A percentile compares a stretch with the other conserved stretches of the same genome.
Evolutionary conservation across 148 eudicot species (phyloP).

Genomic region (Fagopyrum esculentum): DNA sequence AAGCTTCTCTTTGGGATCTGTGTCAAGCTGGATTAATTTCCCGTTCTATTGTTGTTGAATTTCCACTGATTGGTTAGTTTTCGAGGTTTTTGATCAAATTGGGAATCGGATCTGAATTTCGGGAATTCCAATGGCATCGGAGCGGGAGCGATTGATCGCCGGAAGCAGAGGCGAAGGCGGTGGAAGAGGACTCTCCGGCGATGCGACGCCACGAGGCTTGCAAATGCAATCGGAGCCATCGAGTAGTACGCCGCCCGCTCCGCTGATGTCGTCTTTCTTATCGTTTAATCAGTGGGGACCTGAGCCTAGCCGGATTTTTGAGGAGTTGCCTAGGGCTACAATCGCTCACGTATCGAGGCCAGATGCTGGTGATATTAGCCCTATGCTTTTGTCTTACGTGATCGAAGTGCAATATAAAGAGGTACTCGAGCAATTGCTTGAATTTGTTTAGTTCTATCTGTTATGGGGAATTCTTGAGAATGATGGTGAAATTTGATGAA

Average conservation of each 20-base stretch:
- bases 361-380: conserved; percentile 86
- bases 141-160: conserved; percentile 38
- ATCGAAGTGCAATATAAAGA: conserved; percentile 78
- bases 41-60: background rate
- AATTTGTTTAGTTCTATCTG: background rate
- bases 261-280: conserved; percentile 40
- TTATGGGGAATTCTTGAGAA: background rate
- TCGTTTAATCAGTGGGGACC: conserved; percentile 31
- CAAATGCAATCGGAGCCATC: conserved; percentile 55
- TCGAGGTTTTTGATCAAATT: background rate
- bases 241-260: conserved; percentile 18
- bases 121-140: conserved; percentile 41
- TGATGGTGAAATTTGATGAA: background rate
- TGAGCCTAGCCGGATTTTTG: conserved; percentile 62
- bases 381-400: conserved; percentile 66
- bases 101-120: background rate
- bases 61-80: background rate
- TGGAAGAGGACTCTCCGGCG: background rate
- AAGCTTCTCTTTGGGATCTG: background rate
- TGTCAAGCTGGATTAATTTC: background rate
- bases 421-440: conserved; percentile 24
- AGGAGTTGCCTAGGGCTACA: conserved; percentile 78
- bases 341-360: conserved; percentile 81
- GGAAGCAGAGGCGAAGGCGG: conserved; percentile 32
- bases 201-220: conserved; percentile 30